phyloP scores from a whole-genome alignment of 805 yeast species.

The Cyberlindnera amylophila region DNA sequence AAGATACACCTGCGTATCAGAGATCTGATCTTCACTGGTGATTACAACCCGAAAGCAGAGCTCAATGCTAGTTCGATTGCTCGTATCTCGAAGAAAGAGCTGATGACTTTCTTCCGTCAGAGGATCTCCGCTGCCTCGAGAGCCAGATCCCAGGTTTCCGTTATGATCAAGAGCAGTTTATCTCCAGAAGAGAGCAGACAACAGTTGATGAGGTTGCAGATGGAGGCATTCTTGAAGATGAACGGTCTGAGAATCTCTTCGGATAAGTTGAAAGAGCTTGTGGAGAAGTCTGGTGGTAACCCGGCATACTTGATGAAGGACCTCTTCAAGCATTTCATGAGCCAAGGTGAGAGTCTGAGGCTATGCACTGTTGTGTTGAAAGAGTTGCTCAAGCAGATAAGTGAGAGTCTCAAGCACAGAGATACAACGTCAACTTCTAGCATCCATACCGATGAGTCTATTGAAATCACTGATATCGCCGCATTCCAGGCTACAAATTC shows the following conservation, averaged over 20 bases:
- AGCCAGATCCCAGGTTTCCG: slow-evolving; percentile 35
- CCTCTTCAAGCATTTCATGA: slow-evolving; percentile 39
- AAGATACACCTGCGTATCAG: slow-evolving; percentile 40
- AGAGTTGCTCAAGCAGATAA: slow-evolving; percentile 31
- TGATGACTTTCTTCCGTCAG: slow-evolving; percentile 33
- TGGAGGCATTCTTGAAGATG: slow-evolving; percentile 42
- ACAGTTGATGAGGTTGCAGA: slow-evolving; percentile 35
- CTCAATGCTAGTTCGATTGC: slow-evolving; percentile 27
- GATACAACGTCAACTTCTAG: not conserved
- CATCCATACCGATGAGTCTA: not conserved
- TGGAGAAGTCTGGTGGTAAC: slow-evolving; percentile 36
- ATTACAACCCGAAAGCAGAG: slow-evolving; percentile 14
- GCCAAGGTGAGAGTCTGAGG: slow-evolving; percentile 38
- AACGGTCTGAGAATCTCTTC: slow-evolving; percentile 45
- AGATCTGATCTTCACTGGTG: slow-evolving; percentile 18
- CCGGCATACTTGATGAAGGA: slow-evolving; percentile 36
- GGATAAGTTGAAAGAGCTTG: slow-evolving; percentile 36
- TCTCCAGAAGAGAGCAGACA: slow-evolving; percentile 34
- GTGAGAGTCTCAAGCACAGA: slow-evolving; percentile 6
- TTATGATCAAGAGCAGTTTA: slow-evolving; percentile 38
- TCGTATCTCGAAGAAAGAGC: slow-evolving; percentile 29
- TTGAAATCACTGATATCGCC: slow-evolving; percentile 10
- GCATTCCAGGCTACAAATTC: slow-evolving; percentile 10
- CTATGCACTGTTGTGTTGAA: slow-evolving; percentile 32
- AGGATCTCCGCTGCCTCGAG: slow-evolving; percentile 36